Base-by-base conservation (phyloP, 116 monocot genomes). In the Zostera marina region DNA sequence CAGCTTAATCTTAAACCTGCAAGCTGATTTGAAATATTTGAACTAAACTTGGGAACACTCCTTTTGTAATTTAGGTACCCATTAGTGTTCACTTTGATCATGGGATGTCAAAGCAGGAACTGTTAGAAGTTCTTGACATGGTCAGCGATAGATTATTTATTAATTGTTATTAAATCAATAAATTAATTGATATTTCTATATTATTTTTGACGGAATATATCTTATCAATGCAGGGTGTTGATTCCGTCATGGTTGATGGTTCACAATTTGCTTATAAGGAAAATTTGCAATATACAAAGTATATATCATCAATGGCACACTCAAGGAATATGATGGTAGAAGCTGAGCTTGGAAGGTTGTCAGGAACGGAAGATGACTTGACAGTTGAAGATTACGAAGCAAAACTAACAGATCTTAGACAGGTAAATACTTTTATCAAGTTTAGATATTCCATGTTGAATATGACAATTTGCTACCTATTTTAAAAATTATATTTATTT, bases 181-280 rank as follows among this genome's bases (percentile, higher is more conserved):
- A n/a, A 23, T 3, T 38, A 55, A 13, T 26, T 55, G 55, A 38
- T 54, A 25, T 56, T 41, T 0, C 12, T 58, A 42, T 10, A 21
- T 58, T 10, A 17, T 7, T 42, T 58, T 58, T 20, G 12, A 11
- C n/a, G 10, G 5, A 42, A 8, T 17, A 43, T 8, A 8, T 58
- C 26, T 55, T 17, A 1, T 19, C 21, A 58, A 58, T 74, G 1
- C 73, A 94, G 94, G 94, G 87, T 14, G 84, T 94, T 66, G 78
- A 94, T 79, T 94, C 94, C 21, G 62, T 88, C 39, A 94, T 94
- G 94, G 88, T 79, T 58, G 94, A 94, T 73, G 88, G 88, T 61
- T 94, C 94, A 22, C 74, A 82, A 58, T 79, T 94, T 48, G 44
- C 84, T 46, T 69, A 77, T 14, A 44, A 64, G 38, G 84, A 94